These are phyloP conservation scores for Amanita rimosa DNA, from an alignment of 768 basidiomycete species.

Conservation along the genomic window DNA sequence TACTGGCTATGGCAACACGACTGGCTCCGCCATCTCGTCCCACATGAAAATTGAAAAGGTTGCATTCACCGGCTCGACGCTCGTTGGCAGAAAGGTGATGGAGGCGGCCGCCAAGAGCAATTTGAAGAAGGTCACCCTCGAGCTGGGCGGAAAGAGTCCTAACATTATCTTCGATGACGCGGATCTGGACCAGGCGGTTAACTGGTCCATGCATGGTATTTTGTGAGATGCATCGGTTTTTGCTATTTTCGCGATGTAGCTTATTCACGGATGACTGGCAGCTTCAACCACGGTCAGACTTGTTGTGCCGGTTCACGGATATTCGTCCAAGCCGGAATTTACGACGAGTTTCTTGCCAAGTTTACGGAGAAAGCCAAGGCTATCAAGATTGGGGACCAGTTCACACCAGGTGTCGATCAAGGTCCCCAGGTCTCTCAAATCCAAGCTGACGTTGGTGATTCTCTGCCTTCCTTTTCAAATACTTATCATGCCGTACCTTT, in stretches of 20 bases:
- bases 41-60: constrained; percentile 69
- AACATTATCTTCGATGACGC: constrained; percentile 67
- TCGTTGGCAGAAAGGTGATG: constrained; percentile 70
- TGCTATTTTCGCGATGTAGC: background rate
- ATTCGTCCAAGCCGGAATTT: constrained; percentile 70
- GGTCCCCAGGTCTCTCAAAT: constrained; percentile 66
- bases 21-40: constrained; percentile 57
- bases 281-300: constrained; percentile 63
- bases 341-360: constrained; percentile 61
- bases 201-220: constrained; percentile 63
- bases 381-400: constrained; percentile 59
- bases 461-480: background rate
- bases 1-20: constrained; percentile 59
- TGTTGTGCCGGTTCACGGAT: constrained; percentile 81
- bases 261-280: constrained; percentile 13
- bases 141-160: constrained; percentile 72
- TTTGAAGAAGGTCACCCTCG: constrained; percentile 75
- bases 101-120: constrained; percentile 74
- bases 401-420: constrained; percentile 40
- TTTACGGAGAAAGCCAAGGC: constrained; percentile 39
- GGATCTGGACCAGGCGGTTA: constrained; percentile 59
- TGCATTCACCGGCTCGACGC: constrained; percentile 80
- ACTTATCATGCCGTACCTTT: background rate
- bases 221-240: constrained; percentile 37
- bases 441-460: constrained; percentile 52